Percentiles rank a stretch among this genome's conserved stretches.
Conservation (phyloP, 495 filamentous ascomycete genomes). For the Venustampulla echinocandica region DNA sequence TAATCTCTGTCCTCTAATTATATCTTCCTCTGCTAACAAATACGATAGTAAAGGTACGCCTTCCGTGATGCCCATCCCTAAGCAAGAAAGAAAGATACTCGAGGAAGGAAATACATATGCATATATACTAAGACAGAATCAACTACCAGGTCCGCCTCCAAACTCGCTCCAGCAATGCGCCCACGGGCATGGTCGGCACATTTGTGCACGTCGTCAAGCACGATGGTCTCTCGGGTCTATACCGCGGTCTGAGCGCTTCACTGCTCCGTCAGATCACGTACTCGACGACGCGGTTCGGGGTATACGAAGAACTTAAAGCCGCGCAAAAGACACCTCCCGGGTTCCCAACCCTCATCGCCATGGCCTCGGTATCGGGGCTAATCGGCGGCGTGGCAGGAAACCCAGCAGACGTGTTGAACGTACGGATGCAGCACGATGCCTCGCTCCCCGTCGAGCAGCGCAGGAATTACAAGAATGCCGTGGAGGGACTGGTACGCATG, state of each 20-base stretch:
- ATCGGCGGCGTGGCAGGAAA: conserved; percentile 87
- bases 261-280: conserved; percentile 89
- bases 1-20: background rate
- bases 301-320: conserved; percentile 87
- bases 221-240: conserved; percentile 63
- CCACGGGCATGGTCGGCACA: conserved; percentile 70
- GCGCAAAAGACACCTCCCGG: conserved; percentile 50
- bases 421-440: conserved; percentile 96
- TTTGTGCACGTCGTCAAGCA: conserved; percentile 63
- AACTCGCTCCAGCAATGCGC: conserved; percentile 58
- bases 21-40: conserved; percentile 13
- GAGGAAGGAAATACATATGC: no score
- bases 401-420: conserved; percentile 91
- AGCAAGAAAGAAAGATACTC: background rate
- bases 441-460: conserved; percentile 64
- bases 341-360: conserved; percentile 63
- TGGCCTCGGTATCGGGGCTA: conserved; percentile 77
- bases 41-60: conserved; percentile 42
- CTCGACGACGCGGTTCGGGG: conserved; percentile 84
- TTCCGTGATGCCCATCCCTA: background rate
- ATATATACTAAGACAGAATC: background rate
- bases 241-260: conserved; percentile 83
- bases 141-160: conserved; percentile 72
- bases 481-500: conserved; percentile 83
- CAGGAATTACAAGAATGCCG: conserved; percentile 80